Percentiles rank a stretch among this genome's conserved stretches.
Evolutionary conservation across 2,329 filamentous ascomycete species (phyloP).

Genomic region (Cryphonectria japonica): DNA sequence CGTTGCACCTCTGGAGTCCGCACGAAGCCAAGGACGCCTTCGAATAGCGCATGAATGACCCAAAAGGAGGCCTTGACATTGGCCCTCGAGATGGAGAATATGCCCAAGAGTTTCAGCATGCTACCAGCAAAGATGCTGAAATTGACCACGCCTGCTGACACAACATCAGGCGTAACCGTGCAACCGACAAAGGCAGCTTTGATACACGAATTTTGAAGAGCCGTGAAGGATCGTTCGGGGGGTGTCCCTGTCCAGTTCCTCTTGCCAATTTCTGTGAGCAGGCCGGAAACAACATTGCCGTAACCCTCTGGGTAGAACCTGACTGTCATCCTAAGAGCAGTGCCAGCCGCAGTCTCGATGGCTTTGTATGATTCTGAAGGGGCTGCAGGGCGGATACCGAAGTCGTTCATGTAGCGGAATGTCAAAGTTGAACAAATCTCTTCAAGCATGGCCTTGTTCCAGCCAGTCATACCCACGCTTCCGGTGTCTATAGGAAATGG

Average conservation of each 20-base stretch:
- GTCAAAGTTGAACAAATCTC: slow-evolving; percentile 35
- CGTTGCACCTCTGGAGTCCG: neutral
- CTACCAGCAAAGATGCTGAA: slow-evolving; percentile 45
- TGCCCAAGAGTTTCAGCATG: slow-evolving; percentile 34
- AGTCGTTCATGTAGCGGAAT: slow-evolving; percentile 31
- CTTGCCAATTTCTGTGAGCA: slow-evolving; percentile 34
- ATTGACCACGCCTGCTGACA: slow-evolving; percentile 38
- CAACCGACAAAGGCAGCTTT: slow-evolving; percentile 55
- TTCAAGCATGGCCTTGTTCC: slow-evolving; percentile 18
- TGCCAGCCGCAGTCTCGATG: slow-evolving; percentile 32
- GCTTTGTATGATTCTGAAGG: slow-evolving; percentile 11
- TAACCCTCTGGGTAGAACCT: slow-evolving; percentile 24
- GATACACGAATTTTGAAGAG: slow-evolving; percentile 37
- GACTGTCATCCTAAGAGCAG: slow-evolving; percentile 37
- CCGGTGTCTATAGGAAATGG: slow-evolving; percentile 34
- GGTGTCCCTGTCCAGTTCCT: slow-evolving; percentile 24
- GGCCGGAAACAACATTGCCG: slow-evolving; percentile 31
- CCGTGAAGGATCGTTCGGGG: slow-evolving; percentile 34
- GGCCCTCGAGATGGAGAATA: slow-evolving; percentile 14
- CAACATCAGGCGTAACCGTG: slow-evolving; percentile 41
- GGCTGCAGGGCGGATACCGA: slow-evolving; percentile 17
- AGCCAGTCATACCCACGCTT: neutral
- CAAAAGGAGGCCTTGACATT: slow-evolving; percentile 17
- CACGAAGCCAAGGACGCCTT: slow-evolving; percentile 25
- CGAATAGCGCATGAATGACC: slow-evolving; percentile 17